Conservation (phyloP, 1,139 yeast species). For the Diutina neorugosa region DNA sequence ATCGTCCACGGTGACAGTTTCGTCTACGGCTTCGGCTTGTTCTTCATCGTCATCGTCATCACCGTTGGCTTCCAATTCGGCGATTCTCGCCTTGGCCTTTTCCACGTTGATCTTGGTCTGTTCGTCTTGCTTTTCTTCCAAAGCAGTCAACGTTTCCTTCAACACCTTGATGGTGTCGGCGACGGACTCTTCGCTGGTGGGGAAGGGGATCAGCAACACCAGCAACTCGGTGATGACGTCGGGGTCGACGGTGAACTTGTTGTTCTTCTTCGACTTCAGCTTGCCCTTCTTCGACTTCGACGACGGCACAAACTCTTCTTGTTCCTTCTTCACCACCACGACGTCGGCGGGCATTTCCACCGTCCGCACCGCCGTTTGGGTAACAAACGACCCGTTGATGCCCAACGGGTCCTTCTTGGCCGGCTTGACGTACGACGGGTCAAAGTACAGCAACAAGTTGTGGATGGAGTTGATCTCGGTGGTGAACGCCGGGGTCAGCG, state of each 20-base stretch:
- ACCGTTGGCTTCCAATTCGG: conserved; percentile 41
- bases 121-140: conserved; percentile 64
- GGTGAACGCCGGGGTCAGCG: conserved; percentile 79
- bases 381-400: neutral
- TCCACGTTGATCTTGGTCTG: conserved; percentile 69
- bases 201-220: conserved; percentile 69
- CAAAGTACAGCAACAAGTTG: conserved; percentile 58
- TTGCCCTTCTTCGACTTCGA: conserved; percentile 34
- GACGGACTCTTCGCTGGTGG: conserved; percentile 67
- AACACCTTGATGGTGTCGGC: conserved; percentile 54
- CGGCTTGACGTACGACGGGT: conserved; percentile 66
- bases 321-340: conserved; percentile 55
- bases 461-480: conserved; percentile 65
- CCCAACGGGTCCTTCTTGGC: conserved; percentile 12
- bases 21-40: conserved; percentile 5
- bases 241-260: conserved; percentile 62
- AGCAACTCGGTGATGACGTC: conserved; percentile 69
- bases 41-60: conserved; percentile 17
- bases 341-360: conserved; percentile 54
- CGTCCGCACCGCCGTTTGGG: conserved; percentile 26
- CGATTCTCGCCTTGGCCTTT: conserved; percentile 65
- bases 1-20: neutral
- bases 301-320: conserved; percentile 42
- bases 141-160: conserved; percentile 62
- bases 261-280: conserved; percentile 31